A percentile compares a stretch with the other conserved stretches of the same genome.
Conservation (phyloP, 257 asterid species). For the Verbascum thapsus region DNA sequence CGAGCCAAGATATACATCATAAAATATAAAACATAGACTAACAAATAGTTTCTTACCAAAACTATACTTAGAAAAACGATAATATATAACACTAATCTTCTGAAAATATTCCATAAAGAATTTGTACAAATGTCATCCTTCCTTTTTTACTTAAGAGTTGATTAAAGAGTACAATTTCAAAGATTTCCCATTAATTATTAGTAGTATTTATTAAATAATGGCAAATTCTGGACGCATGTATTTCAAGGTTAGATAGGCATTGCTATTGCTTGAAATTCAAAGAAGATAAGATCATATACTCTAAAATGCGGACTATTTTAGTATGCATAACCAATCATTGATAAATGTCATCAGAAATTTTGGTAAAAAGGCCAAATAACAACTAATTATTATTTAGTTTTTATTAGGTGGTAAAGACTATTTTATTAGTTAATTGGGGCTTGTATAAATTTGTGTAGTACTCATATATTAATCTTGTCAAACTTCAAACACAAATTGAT, state of each 20-base stretch:
- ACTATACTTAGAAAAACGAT: too few relatives aligned
- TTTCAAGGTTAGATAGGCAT: slow-evolving; percentile 11
- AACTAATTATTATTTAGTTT: neutral
- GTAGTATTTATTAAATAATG: neutral
- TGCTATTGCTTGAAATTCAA: slow-evolving; percentile 18
- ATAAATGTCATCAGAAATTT: slow-evolving; percentile 4
- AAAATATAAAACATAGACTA: too few relatives aligned
- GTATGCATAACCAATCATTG: slow-evolving; percentile 27
- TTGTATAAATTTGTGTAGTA: too few relatives aligned
- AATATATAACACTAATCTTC: too few relatives aligned
- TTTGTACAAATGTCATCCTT: too few relatives aligned
- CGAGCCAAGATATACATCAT: too few relatives aligned
- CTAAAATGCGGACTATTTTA: slow-evolving; percentile 7
- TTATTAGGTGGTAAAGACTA: neutral
- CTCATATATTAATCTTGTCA: too few relatives aligned
- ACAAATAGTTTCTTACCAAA: too few relatives aligned
- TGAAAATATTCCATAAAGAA: too few relatives aligned
- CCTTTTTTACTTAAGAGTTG: neutral
- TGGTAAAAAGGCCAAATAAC: slow-evolving; percentile 5
- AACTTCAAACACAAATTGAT: too few relatives aligned
- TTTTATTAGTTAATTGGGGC: too few relatives aligned
- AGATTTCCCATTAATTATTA: neutral
- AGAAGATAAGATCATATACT: slow-evolving; percentile 27
- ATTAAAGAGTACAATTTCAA: slow-evolving; percentile 6
- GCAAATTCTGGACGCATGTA: neutral